phyloP scores from a whole-genome alignment of 2,329 filamentous ascomycete species.

The Pseudocercospora vitis region DNA sequence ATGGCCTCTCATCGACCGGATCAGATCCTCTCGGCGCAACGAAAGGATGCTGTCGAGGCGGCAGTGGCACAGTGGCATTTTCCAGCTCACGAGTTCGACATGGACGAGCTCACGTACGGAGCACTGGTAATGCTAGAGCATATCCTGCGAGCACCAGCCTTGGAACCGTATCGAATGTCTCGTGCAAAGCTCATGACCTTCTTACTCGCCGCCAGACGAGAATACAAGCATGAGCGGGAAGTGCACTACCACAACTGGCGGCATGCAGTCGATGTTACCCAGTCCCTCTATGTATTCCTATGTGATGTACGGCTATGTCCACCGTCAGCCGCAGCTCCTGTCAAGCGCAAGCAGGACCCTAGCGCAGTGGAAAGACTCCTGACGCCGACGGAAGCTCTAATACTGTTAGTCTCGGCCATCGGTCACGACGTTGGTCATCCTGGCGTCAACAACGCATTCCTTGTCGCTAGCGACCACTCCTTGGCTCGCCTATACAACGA shows the following conservation, averaged over 20 bases:
- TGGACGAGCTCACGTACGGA: slow-evolving; percentile 85
- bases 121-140: slow-evolving; percentile 89
- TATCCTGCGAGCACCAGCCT: slow-evolving; percentile 75
- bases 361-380: slow-evolving; percentile 72
- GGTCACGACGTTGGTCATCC: slow-evolving; percentile 97
- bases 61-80: slow-evolving; percentile 82
- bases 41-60: slow-evolving; percentile 58
- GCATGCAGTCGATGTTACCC: slow-evolving; percentile 92
- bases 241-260: slow-evolving; percentile 88
- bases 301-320: slow-evolving; percentile 60
- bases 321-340: slow-evolving; percentile 63
- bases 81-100: slow-evolving; percentile 81
- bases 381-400: slow-evolving; percentile 83
- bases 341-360: slow-evolving; percentile 32
- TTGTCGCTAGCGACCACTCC: slow-evolving; percentile 87
- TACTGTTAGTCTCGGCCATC: slow-evolving; percentile 90
- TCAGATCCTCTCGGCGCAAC: slow-evolving; percentile 66
- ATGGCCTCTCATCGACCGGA: slow-evolving; percentile 48
- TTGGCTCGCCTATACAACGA: slow-evolving; percentile 96
- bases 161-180: slow-evolving; percentile 60
- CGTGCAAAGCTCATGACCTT: slow-evolving; percentile 71
- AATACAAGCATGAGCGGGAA: slow-evolving; percentile 72
- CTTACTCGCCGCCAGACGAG: slow-evolving; percentile 80
- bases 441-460: slow-evolving; percentile 95
- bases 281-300: slow-evolving; percentile 89